These are phyloP conservation scores for Mortierella sp. DNA, from an alignment of 371 early-diverging fungal species.

Conservation along the genomic window DNA sequence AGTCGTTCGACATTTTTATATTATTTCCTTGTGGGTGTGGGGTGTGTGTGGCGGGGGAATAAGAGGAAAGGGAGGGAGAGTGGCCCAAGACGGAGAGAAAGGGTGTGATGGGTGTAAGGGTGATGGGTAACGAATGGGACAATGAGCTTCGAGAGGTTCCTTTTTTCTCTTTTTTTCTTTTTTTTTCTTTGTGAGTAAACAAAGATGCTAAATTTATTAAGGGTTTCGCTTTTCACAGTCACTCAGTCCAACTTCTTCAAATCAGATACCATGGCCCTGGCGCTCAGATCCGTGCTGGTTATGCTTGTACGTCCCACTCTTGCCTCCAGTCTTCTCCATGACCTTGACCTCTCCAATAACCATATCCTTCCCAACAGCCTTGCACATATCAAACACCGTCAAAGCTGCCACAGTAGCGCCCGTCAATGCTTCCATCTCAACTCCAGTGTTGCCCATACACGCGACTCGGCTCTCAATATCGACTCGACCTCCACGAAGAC, in stretches of 20 bases:
- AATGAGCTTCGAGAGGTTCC: constrained; percentile 1
- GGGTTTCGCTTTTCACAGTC: not conserved
- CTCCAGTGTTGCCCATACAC: constrained; percentile 91
- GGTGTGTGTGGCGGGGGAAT: no score
- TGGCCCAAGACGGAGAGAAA: not conserved
- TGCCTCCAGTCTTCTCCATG: constrained; percentile 85
- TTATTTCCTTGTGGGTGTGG: not conserved
- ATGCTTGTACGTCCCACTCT: constrained; percentile 69
- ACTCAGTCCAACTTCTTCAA: not conserved
- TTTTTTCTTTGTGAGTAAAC: constrained; percentile 11
- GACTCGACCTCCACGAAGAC: constrained; percentile 33
- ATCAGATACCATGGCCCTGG: constrained; percentile 27
- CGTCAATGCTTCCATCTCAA: constrained; percentile 94
- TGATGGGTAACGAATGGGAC: not conserved
- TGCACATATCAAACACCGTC: constrained; percentile 66
- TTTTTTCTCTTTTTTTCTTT: constrained; percentile 24
- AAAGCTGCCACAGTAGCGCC: constrained; percentile 80
- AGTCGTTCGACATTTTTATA: constrained; percentile 62
- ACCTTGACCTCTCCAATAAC: constrained; percentile 75
- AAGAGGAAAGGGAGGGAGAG: not conserved
- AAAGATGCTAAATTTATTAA: constrained; percentile 9
- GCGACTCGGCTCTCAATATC: constrained; percentile 75
- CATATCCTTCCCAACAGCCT: constrained; percentile 61
- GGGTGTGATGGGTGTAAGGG: not conserved
- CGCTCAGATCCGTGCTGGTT: constrained; percentile 40